phyloP scores from a whole-genome alignment of 768 basidiomycete species.

The Pilatotrama ljubarskyi region DNA sequence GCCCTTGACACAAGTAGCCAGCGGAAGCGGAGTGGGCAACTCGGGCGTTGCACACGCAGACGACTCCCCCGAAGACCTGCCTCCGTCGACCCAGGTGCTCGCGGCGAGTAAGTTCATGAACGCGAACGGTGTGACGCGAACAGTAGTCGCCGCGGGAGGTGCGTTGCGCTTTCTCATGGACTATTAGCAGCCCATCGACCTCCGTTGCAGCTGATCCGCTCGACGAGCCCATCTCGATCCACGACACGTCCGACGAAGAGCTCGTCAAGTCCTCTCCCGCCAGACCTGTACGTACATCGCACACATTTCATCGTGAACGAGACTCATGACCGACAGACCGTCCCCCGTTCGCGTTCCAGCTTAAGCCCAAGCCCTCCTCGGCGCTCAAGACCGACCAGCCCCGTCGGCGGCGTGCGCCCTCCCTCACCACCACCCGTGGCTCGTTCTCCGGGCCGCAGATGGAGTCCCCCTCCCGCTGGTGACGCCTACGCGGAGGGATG shows the following conservation, averaged over 20 bases:
- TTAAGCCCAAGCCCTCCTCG: constrained; percentile 32
- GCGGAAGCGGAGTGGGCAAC: not conserved
- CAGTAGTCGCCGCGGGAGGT: not conserved
- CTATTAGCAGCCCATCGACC: not conserved
- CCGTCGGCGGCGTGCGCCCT: constrained; percentile 5
- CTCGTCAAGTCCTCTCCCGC: not conserved
- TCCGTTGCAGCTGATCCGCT: not conserved
- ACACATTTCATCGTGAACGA: constrained; percentile 3
- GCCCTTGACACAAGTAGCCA: constrained; percentile 10
- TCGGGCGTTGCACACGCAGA: not conserved
- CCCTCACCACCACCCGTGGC: not conserved
- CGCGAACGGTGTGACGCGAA: not conserved
- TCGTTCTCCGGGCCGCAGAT: not conserved
- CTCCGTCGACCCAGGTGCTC: constrained; percentile 28
- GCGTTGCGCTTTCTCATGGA: not conserved
- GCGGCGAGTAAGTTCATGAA: constrained; percentile 24
- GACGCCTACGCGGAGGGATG: not conserved
- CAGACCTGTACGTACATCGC: constrained; percentile 9
- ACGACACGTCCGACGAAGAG: constrained; percentile 13
- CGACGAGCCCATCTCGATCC: constrained; percentile 13
- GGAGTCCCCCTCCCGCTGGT: constrained; percentile 6
- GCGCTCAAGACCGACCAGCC: constrained; percentile 20
- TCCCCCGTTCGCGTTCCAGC: constrained; percentile 25
- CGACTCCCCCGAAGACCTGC: not conserved
- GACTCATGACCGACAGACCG: constrained; percentile 39